Evolutionary conservation across 2,329 filamentous ascomycete species (phyloP), one percentile per base, ranked within the genome.

Genomic region (Epichloe coenophiala): DNA sequence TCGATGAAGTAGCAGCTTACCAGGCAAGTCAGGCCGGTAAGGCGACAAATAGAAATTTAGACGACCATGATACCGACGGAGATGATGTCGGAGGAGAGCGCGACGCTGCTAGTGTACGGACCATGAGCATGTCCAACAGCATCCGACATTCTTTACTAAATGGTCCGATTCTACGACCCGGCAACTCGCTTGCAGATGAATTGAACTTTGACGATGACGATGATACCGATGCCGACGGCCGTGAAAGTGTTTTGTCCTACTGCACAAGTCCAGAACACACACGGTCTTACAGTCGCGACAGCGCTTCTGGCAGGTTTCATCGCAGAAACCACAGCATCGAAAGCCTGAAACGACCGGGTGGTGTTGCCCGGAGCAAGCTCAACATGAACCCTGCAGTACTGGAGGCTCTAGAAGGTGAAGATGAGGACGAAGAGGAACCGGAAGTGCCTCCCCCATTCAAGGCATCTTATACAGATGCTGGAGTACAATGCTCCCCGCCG

Each of bases 151-250:
- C 89, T 2, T 69, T 84, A 23, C 71, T 86, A 54, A 82, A 75
- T 55, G 73, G 74, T 4, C 65, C 71, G 9, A 68, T 71, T 19
- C 84, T 83, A 61, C 61, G 70, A 4, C 81, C 80, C 58, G 86
- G 84, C 1, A 68, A 88, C 53, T 95, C 85, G 55, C 74, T 98
- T 40, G 93, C 93, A 1, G 90, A 97, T 58, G 93, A 98, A 68
- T 76, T 98, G 50, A 83, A 87, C 54, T 86, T 95, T 54, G 86
- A 91, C 51, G 87, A 90, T 35, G 75, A 79, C 42, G 77, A 80
- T 50, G 72, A 86, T 55, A 84, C 85, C 37, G 83, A 90, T 55
- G 77, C 83, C 42, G 84, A 88, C 47, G 82, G 83, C 2, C 78
- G 81, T 38, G 77, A 83, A 51, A 84, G 79, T 54, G 72, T 74